Base-by-base conservation (phyloP, 2,329 filamentous ascomycete species). In the Cladosporium velox region DNA sequence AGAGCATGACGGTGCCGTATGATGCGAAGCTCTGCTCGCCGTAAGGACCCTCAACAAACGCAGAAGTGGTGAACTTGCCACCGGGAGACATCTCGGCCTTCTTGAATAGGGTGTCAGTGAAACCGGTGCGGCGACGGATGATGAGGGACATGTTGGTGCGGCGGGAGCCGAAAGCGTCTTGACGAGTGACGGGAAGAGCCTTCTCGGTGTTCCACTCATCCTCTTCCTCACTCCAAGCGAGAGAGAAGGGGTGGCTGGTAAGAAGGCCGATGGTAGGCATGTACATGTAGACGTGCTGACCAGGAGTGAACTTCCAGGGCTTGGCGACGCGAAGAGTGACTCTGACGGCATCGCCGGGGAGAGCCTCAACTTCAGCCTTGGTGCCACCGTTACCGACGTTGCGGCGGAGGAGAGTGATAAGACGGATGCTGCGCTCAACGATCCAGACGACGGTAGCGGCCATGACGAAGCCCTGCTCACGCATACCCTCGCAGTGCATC, bases 21-120 rank as follows among this genome's bases (percentile, higher is more conserved):
- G 93, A 97, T 78, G 93, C 89, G 70, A 98, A 88, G 67, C 88
- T 88, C 79, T 97, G 90, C 75, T 92, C 76, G 66, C 82, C 82
- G 76, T 98, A 98, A 0, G 95, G 94, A 0, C 95, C 95, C 80
- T 98, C 95, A 68, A 96, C 87, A 66, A 91, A 88, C 38, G 92
- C 93, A 66, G 84, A 85, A 65, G 93, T 82, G 12, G 84, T 83
- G 67, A 93, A 81, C 15, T 83, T 83, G 35, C 81, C 82, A 28
- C 79, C 78, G n/a, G 83, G 81, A 24, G 83, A 79, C 34, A 80
- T 78, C 66, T 84, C 81, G 7, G 91, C 92, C 67, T 84, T 87
- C 72, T 91, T 83, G 82, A 88, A 96, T 2, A 98, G 87, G 72
- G 88, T 88, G 73, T 92, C 88, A 8, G 95, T 98, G 80, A 97